Percentiles rank a stretch among this genome's conserved stretches.
Evolutionary conservation across 129 eudicot genomes (phyloP).

Genomic region (Cynara cardunculus): DNA sequence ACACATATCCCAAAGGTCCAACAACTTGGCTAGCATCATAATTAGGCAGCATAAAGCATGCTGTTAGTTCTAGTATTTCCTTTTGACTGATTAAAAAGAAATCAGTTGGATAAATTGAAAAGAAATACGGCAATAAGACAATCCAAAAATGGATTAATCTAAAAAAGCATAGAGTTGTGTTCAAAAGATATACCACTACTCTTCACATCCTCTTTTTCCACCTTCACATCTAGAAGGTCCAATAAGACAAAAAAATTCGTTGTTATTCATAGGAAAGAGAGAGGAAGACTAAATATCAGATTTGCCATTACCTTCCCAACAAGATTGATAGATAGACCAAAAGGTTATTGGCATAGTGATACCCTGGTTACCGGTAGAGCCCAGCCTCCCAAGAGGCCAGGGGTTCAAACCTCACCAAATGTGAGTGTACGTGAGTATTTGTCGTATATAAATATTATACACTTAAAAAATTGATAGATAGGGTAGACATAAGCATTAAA

Average conservation of each 20-base stretch:
- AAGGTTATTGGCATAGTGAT: not conserved
- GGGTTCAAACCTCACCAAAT: not conserved
- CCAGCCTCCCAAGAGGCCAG: too few relatives aligned
- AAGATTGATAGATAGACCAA: not conserved
- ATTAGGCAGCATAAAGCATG: not conserved
- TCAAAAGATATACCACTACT: conserved; percentile 49
- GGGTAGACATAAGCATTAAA: not conserved
- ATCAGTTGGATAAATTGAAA: not conserved
- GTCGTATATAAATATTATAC: not conserved
- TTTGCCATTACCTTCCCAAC: not conserved
- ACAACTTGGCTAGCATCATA: not conserved
- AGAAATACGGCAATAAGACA: not conserved
- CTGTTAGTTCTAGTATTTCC: not conserved
- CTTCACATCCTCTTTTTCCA: conserved; percentile 69
- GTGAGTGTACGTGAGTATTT: not conserved
- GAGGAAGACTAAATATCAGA: conserved; percentile 1
- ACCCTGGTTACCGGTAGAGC: too few relatives aligned
- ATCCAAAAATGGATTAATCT: not conserved
- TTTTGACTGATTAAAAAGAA: not conserved
- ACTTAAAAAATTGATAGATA: not conserved
- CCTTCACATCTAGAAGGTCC: conserved; percentile 52
- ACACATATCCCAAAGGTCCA: not conserved
- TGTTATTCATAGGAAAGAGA: not conserved
- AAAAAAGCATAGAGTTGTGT: not conserved
- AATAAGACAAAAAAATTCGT: not conserved